These are phyloP conservation scores for Sugiyamaella qingdaonensis DNA, from an alignment of 805 yeast genomes.

Conservation along the genomic window DNA sequence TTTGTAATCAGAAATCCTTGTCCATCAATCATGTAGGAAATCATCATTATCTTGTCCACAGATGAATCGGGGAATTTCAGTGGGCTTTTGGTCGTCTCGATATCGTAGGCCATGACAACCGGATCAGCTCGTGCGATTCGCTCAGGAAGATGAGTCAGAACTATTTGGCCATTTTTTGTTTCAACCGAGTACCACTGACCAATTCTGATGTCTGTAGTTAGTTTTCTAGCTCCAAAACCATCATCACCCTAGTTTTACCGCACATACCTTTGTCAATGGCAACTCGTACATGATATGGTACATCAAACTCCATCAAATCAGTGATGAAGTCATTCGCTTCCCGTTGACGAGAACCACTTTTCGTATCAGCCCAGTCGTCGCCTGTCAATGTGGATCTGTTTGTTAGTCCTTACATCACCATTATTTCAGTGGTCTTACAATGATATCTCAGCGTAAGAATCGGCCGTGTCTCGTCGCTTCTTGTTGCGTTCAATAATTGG, in stretches of 20 bases:
- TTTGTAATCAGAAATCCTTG: slow-evolving; percentile 93
- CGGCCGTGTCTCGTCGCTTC: slow-evolving; percentile 55
- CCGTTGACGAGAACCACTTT: slow-evolving; percentile 17
- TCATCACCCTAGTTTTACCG: not conserved
- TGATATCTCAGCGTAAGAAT: slow-evolving; percentile 59
- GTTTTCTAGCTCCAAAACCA: not conserved
- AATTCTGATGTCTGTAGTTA: slow-evolving; percentile 55
- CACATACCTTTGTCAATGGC: slow-evolving; percentile 66
- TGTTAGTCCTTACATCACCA: not conserved
- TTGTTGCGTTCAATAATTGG: slow-evolving; percentile 72
- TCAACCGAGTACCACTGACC: slow-evolving; percentile 94
- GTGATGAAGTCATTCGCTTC: slow-evolving; percentile 61
- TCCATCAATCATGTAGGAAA: slow-evolving; percentile 98
- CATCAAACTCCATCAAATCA: slow-evolving; percentile 91
- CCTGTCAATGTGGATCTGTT: slow-evolving; percentile 8
- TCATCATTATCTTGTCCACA: slow-evolving; percentile 95
- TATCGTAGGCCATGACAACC: slow-evolving; percentile 92
- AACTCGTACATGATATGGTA: slow-evolving; percentile 93
- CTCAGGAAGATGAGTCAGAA: slow-evolving; percentile 57
- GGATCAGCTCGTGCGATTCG: slow-evolving; percentile 96
- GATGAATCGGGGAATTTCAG: slow-evolving; percentile 91
- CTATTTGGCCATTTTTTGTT: slow-evolving; percentile 53
- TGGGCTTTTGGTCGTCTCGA: slow-evolving; percentile 96
- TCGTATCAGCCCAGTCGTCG: slow-evolving; percentile 8
- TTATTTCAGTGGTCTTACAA: slow-evolving; percentile 27